Conservation (phyloP, 768 basidiomycete genomes). For the Lentinula detonsa region DNA sequence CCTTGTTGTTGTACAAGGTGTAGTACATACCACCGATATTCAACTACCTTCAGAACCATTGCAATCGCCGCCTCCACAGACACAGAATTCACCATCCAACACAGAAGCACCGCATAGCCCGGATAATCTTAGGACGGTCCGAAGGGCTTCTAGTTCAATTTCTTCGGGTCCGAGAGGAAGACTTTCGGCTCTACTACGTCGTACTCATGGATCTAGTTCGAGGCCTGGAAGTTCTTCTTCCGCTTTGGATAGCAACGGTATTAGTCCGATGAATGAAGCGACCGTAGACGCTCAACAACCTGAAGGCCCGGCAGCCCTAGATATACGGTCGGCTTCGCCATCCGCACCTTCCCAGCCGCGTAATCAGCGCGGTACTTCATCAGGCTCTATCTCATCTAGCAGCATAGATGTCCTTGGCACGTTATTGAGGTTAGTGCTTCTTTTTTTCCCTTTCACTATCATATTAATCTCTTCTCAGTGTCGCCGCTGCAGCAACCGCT, state of each 20-base stretch:
- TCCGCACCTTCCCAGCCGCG: background rate
- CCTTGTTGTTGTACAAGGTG: conserved; percentile 78
- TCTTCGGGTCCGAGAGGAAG: background rate
- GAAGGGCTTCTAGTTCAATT: background rate
- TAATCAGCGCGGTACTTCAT: background rate
- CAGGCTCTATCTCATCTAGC: conserved; percentile 48
- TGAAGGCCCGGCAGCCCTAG: background rate
- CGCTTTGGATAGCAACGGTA: background rate
- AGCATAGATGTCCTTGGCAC: conserved; percentile 82
- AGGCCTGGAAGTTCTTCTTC: conserved; percentile 16
- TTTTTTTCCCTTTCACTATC: conserved; percentile 2
- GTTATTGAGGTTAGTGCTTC: conserved; percentile 67
- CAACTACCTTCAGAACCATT: conserved; percentile 23
- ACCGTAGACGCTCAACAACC: background rate
- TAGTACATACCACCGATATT: conserved; percentile 72
- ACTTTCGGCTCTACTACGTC: background rate
- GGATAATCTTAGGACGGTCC: background rate
- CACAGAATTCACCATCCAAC: background rate
- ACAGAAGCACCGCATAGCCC: background rate
- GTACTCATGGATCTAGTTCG: background rate
- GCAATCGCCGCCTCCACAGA: background rate
- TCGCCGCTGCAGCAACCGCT: conserved; percentile 89
- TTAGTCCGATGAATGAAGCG: conserved; percentile 7
- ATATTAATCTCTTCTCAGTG: conserved; percentile 33
- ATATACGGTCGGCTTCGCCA: background rate